Percentiles rank a stretch among this genome's conserved stretches.
phyloP scores from a whole-genome alignment of 345 rosid species.

The Syzygium aromaticum region DNA sequence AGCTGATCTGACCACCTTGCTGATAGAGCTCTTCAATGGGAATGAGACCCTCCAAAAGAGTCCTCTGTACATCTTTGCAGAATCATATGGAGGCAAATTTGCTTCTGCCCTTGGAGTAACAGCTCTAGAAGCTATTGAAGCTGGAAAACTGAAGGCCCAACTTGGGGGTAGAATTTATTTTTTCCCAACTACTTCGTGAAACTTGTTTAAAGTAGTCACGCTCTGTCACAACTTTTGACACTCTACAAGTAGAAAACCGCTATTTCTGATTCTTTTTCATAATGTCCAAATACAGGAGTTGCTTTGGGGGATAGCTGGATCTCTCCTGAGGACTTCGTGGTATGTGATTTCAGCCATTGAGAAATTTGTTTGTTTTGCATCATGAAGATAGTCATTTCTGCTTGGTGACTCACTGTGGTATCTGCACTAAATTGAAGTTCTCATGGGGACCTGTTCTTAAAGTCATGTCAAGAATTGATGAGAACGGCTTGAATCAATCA shows the following conservation, averaged over 20 bases:
- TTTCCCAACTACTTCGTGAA: not conserved
- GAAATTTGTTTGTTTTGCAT: not conserved
- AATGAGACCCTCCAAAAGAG: slow-evolving; percentile 19
- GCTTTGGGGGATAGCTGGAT: slow-evolving; percentile 49
- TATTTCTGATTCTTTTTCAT: not conserved
- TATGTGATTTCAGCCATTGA: not conserved
- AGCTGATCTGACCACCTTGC: slow-evolving; percentile 26
- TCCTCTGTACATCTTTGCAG: slow-evolving; percentile 30
- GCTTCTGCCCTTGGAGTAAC: slow-evolving; percentile 32
- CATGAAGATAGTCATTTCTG: not conserved
- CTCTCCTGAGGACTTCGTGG: slow-evolving; percentile 43
- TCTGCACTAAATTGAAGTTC: slow-evolving; percentile 8
- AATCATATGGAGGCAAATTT: slow-evolving; percentile 48
- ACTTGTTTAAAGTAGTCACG: not conserved
- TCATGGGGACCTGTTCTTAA: slow-evolving; percentile 42
- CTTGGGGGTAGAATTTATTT: slow-evolving; percentile 20
- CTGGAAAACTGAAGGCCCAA: slow-evolving; percentile 27
- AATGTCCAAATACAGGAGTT: slow-evolving; percentile 12
- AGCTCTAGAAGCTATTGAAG: slow-evolving; percentile 24
- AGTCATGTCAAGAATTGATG: slow-evolving; percentile 25
- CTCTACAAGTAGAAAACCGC: not conserved
- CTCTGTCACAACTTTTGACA: not conserved
- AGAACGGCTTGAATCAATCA: slow-evolving; percentile 16
- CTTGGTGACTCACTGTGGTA: not conserved
- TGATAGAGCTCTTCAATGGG: slow-evolving; percentile 24